phyloP scores from a whole-genome alignment of 352 stramenopile species.

The Globisporangium splendens region DNA sequence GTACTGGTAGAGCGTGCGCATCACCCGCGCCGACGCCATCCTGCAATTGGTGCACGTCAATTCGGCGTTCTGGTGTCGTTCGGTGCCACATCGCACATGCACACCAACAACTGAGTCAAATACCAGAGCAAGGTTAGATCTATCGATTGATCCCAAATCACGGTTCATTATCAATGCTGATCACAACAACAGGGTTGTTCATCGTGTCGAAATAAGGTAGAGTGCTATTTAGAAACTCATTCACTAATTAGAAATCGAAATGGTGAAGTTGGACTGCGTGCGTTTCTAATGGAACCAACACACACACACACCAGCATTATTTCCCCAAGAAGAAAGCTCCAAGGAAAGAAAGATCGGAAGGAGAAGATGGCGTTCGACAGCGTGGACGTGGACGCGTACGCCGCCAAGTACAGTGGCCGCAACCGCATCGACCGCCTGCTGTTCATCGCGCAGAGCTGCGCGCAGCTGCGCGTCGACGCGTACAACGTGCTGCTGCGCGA shows the following conservation, averaged over 20 bases:
- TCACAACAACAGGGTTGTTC: too few species aligned
- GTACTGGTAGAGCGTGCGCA: constrained; percentile 43
- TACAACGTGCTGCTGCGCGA: constrained; percentile 51
- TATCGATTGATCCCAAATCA: neutral
- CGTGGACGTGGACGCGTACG: constrained; percentile 83
- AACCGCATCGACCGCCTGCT: constrained; percentile 75
- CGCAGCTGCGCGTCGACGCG: constrained; percentile 44
- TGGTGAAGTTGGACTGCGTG: too few species aligned
- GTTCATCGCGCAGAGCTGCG: constrained; percentile 58
- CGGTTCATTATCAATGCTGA: too few species aligned
- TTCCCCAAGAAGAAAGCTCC: constrained; percentile 8
- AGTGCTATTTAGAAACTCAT: too few species aligned
- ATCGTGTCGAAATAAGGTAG: too few species aligned
- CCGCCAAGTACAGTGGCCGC: constrained; percentile 76
- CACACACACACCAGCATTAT: neutral
- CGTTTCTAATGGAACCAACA: neutral
- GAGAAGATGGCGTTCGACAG: constrained; percentile 27
- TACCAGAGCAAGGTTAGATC: neutral
- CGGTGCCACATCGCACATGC: neutral
- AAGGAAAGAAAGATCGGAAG: constrained; percentile 13
- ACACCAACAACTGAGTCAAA: neutral
- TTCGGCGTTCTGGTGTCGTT: neutral
- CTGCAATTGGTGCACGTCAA: neutral
- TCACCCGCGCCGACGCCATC: constrained; percentile 22
- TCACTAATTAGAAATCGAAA: too few species aligned